A percentile compares a stretch with the other conserved stretches of the same genome.
phyloP scores from a whole-genome alignment of 805 yeast species.

The Zygotorulaspora chibaensis region DNA sequence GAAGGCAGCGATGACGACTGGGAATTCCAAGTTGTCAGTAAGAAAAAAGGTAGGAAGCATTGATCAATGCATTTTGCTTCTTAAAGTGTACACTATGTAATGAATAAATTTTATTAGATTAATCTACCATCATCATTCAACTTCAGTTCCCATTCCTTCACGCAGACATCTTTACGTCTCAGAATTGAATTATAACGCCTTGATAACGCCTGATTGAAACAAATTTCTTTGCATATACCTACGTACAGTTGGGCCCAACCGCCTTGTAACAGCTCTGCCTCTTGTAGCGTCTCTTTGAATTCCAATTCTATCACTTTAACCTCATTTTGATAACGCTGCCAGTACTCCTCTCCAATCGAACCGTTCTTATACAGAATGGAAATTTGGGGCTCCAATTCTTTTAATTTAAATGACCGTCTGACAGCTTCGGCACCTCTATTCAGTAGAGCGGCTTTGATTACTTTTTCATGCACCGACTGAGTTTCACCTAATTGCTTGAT shows the following conservation, averaged over 20 bases:
- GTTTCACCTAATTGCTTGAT: constrained; percentile 43
- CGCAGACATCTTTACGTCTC: constrained; percentile 37
- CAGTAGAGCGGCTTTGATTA: constrained; percentile 62
- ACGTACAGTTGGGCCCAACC: constrained; percentile 80
- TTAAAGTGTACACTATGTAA: constrained; percentile 6
- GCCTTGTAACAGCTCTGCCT: constrained; percentile 66
- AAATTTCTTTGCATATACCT: constrained; percentile 79
- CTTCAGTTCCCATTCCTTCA: constrained; percentile 31
- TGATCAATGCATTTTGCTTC: constrained; percentile 3
- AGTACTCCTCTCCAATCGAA: constrained; percentile 83
- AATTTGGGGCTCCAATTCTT: constrained; percentile 70
- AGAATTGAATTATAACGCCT: constrained; percentile 52
- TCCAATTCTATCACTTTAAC: constrained; percentile 77
- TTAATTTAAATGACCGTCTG: constrained; percentile 74
- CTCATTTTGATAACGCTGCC: constrained; percentile 74
- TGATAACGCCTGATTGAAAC: constrained; percentile 86
- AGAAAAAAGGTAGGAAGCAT: constrained; percentile 50
- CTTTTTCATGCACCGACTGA: constrained; percentile 67
- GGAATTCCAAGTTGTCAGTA: constrained; percentile 63
- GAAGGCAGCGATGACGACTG: constrained; percentile 47
- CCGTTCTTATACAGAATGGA: constrained; percentile 78
- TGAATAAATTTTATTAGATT: constrained; percentile 15
- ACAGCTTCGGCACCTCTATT: constrained; percentile 83
- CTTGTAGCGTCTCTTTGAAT: constrained; percentile 66
- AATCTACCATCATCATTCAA: constrained; percentile 31